These are phyloP conservation scores for Xanthoconium stramineum DNA, from an alignment of 768 basidiomycete species.

Conservation along the genomic window DNA sequence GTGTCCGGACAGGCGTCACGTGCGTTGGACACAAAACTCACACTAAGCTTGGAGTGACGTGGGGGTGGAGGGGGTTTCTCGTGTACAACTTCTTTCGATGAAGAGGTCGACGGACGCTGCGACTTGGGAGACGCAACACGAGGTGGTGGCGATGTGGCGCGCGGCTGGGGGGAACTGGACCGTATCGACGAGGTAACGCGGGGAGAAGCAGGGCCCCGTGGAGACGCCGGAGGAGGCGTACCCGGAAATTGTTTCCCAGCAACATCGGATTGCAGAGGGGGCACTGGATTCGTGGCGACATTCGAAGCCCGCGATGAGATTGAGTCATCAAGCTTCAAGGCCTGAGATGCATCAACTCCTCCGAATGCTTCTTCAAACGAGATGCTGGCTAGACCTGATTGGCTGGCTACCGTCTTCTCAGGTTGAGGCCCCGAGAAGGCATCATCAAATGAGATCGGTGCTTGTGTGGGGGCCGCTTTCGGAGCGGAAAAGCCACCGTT, in stretches of 20 bases:
- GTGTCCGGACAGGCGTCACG: background rate
- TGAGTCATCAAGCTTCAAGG: conserved; percentile 39
- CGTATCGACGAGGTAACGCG: conserved; percentile 28
- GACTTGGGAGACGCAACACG: conserved; percentile 54
- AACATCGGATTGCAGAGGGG: conserved; percentile 15
- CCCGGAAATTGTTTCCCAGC: conserved; percentile 34
- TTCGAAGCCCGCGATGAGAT: conserved; percentile 36
- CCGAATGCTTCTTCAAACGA: conserved; percentile 60
- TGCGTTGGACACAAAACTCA: conserved; percentile 38
- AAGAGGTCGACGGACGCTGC: conserved; percentile 55
- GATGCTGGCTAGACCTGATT: conserved; percentile 19
- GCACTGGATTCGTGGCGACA: conserved; percentile 22
- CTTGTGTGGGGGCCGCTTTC: conserved; percentile 17
- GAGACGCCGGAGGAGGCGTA: conserved; percentile 40
- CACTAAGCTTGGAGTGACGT: conserved; percentile 73
- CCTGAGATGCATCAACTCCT: conserved; percentile 37
- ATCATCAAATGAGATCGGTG: conserved; percentile 44
- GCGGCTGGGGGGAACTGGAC: conserved; percentile 42
- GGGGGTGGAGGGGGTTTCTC: conserved; percentile 54
- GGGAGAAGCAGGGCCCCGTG: conserved; percentile 32
- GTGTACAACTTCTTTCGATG: conserved; percentile 45
- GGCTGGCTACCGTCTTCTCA: conserved; percentile 14
- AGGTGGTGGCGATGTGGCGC: conserved; percentile 45
- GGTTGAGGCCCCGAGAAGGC: conserved; percentile 36
- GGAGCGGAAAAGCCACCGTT: conserved; percentile 8